Percentiles rank a stretch among this genome's conserved stretches.
These are phyloP conservation scores for Mesembryanthemum crystallinum DNA, from an alignment of 148 eudicot genomes.

Conservation along the genomic window DNA sequence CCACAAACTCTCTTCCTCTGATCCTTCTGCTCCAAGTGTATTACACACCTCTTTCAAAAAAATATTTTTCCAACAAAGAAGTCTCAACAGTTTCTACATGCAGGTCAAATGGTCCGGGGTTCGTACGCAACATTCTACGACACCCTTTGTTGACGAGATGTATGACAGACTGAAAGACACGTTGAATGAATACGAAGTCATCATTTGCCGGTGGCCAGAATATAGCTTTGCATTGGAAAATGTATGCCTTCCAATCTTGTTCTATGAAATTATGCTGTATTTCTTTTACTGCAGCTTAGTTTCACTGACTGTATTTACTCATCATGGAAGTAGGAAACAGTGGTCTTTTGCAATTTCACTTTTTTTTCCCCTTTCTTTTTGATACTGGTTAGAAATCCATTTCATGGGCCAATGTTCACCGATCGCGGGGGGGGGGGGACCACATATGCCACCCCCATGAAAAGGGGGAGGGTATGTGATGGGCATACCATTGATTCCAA, in stretches of 20 bases:
- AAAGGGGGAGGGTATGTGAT: no score
- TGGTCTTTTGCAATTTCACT: no score
- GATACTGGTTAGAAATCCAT: no score
- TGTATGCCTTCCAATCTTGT: slow-evolving; percentile 37
- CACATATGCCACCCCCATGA: no score
- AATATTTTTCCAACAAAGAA: neutral
- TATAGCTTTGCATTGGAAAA: slow-evolving; percentile 75
- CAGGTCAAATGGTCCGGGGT: slow-evolving; percentile 95
- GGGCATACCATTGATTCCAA: no score
- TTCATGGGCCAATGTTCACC: no score
- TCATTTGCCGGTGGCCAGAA: slow-evolving; percentile 96
- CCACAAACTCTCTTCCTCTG: neutral
- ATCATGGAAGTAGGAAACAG: neutral
- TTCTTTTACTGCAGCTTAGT: no score
- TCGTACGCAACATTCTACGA: slow-evolving; percentile 67
- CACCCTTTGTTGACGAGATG: slow-evolving; percentile 91
- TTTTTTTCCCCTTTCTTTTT: no score
- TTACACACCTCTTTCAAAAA: neutral
- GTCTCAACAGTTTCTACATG: slow-evolving; percentile 12
- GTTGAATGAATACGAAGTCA: slow-evolving; percentile 71
- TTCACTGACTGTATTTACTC: neutral
- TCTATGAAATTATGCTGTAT: neutral
- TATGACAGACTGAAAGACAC: slow-evolving; percentile 68
- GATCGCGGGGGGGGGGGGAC: no score
- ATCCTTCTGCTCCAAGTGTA: neutral